These are phyloP conservation scores for Amaranthus cruentus DNA, from an alignment of 148 eudicot species.

Conservation along the genomic window DNA sequence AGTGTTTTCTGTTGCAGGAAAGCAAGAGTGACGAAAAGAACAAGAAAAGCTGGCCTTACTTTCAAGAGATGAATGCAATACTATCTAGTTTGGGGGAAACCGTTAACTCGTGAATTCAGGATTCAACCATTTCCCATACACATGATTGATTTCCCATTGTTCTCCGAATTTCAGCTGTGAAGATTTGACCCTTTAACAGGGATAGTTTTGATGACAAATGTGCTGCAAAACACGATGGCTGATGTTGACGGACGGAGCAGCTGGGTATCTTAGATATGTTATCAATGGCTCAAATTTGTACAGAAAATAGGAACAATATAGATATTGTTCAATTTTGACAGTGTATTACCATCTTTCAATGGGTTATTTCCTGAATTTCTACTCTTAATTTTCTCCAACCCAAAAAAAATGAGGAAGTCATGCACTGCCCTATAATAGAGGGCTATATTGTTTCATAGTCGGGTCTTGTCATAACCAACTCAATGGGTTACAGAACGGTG, in stretches of 20 bases:
- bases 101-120: conserved; percentile 29
- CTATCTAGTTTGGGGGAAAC: conserved; percentile 47
- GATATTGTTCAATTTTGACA: conserved; percentile 25
- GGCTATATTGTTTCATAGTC: too few species aligned
- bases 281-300: conserved; percentile 11
- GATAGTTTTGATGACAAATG: background rate
- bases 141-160: background rate
- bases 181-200: background rate
- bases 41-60: conserved; percentile 66
- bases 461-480: too few species aligned
- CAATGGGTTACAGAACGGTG: too few species aligned
- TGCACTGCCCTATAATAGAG: too few species aligned
- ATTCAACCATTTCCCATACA: background rate
- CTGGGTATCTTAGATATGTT: background rate
- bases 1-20: conserved; percentile 46
- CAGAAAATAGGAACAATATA: background rate
- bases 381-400: background rate
- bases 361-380: background rate
- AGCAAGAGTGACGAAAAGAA: conserved; percentile 43
- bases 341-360: background rate
- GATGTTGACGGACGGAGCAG: conserved; percentile 12
- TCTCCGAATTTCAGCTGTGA: background rate
- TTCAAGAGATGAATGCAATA: conserved; percentile 50
- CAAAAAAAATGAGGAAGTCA: too few species aligned
- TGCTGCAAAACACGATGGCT: conserved; percentile 2